Evolutionary conservation across 306 rosid genomes (phyloP), one percentile per base, ranked within the genome.

Genomic region (Vicia villosa): DNA sequence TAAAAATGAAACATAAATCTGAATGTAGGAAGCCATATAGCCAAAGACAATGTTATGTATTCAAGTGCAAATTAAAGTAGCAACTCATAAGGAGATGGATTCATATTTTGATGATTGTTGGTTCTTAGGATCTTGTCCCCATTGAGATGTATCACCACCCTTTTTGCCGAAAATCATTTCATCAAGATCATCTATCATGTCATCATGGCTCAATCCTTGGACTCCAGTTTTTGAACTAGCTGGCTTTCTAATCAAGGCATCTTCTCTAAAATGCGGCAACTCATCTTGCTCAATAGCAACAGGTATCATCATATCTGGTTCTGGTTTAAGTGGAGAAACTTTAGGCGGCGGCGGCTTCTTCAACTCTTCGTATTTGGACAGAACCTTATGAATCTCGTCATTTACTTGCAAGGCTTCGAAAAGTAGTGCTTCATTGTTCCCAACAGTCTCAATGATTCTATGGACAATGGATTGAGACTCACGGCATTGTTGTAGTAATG

Each of bases 121-220:
- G 74, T 89, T 91, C 19, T 56, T 56, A 26, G 87, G 66, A 52
- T 87, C 83, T 15, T 81, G 85, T 50, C 70, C 70, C 21, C 65
- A 74, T 62, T 74, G 65, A 0, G 92, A 86, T 20, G 86, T 3
- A 51, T 79, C 82, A 14, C 85, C 87, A 12, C 82, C 83, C 73
- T 79, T 86, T 81, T 88, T 90, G 30, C 98, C 98, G 74, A 93
- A 93, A 73, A 93, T 93, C 98, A 93, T 93, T 74, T 93, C 97
- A 70, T 93, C 98, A 5, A 93, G 96, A 86, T 90, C 97, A 71
- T 93, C 97, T 83, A 93, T 83, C 97, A 93, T 88, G 1, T 90
- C 98, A 17, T 93, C 97, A 0, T 80, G 80, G 74, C 77, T 85
- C 69, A 83, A 63, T 6, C 60, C 76, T 2, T 38, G 49, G 15